A percentile compares a stretch with the other conserved stretches of the same genome.
These are phyloP conservation scores for Kwoniella shivajii DNA, from an alignment of 1,284 basidiomycete genomes.

Conservation along the genomic window DNA sequence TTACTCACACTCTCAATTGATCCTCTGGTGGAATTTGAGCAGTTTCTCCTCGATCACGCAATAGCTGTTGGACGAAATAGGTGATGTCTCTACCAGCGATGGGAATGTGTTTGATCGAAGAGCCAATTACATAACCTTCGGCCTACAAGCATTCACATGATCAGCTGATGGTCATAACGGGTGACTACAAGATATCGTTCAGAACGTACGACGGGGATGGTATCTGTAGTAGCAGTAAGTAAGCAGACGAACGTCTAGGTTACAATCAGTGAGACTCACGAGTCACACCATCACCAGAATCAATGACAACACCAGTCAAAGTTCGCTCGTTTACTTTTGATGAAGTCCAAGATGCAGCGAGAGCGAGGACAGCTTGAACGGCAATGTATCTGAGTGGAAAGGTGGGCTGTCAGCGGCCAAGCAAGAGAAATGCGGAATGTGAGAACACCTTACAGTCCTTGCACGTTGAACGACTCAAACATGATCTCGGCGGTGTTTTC, in stretches of 20 bases:
- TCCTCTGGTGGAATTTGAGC: constrained; percentile 92
- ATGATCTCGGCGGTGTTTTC: constrained; percentile 99
- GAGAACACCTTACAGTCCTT: constrained; percentile 54
- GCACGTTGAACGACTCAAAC: constrained; percentile 99
- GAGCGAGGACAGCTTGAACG: constrained; percentile 97
- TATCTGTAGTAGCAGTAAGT: constrained; percentile 36
- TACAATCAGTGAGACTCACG: constrained; percentile 54
- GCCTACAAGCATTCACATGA: constrained; percentile 53
- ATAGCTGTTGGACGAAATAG: constrained; percentile 93
- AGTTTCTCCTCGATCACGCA: constrained; percentile 94
- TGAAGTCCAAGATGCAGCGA: constrained; percentile 96
- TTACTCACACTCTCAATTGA: constrained; percentile 69
- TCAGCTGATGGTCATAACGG: background rate
- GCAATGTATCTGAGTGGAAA: constrained; percentile 79
- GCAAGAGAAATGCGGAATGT: background rate
- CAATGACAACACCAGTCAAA: constrained; percentile 96
- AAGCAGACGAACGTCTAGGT: background rate
- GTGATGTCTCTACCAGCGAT: constrained; percentile 98
- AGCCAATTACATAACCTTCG: constrained; percentile 98
- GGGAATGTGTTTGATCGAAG: constrained; percentile 98
- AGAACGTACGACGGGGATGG: constrained; percentile 51
- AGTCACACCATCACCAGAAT: constrained; percentile 98
- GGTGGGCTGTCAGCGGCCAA: background rate
- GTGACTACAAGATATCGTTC: background rate
- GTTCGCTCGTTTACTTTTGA: constrained; percentile 90